phyloP scores from a whole-genome alignment of 805 yeast species.

The Pichia deserticola region DNA sequence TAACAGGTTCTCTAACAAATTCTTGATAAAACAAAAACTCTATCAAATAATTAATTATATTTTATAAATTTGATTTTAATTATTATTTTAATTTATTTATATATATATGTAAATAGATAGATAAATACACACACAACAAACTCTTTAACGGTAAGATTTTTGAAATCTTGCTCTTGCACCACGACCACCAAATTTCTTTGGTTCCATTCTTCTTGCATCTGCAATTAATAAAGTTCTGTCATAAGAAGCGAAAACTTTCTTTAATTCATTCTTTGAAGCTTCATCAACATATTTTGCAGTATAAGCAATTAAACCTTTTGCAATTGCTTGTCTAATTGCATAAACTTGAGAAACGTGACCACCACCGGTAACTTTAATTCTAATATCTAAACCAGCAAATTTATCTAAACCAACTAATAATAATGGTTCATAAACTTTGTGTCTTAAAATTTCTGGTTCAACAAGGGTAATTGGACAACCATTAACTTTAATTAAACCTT shows the following conservation, averaged over 20 bases:
- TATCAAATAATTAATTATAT: too few species aligned
- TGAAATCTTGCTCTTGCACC: conserved; percentile 99
- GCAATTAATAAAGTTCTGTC: conserved; percentile 99
- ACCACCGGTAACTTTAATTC: conserved; percentile 99
- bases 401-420: conserved; percentile 97
- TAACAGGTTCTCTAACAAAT: too few species aligned
- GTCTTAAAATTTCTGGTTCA: conserved; percentile 97
- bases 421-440: conserved; percentile 99
- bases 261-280: conserved; percentile 98
- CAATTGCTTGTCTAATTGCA: conserved; percentile 99
- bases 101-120: neutral
- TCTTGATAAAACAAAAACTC: too few species aligned
- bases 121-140: neutral
- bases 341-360: conserved; percentile 99
- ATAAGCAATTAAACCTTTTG: conserved; percentile 99
- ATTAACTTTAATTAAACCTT: conserved; percentile 98
- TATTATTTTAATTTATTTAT: neutral
- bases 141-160: conserved; percentile 96
- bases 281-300: conserved; percentile 99
- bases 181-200: conserved; percentile 99
- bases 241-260: conserved; percentile 94
- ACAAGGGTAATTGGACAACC: conserved; percentile 99
- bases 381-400: conserved; percentile 96
- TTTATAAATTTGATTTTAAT: neutral
- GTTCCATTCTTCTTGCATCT: conserved; percentile 99